Conservation (phyloP, 257 asterid species). For the Solanum neorickii region DNA sequence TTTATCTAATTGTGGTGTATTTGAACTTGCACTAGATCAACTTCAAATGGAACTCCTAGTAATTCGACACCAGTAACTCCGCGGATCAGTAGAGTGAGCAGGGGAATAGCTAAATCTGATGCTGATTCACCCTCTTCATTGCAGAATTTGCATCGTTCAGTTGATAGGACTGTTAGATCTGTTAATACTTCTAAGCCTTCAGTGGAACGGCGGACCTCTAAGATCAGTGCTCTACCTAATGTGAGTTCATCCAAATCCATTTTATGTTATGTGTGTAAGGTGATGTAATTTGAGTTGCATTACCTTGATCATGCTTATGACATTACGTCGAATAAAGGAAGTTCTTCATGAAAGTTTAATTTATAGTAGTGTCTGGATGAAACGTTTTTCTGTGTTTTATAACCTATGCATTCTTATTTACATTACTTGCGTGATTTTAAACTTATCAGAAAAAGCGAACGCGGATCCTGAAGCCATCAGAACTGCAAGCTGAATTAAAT, state of each 20-base stretch:
- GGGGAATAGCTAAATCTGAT: slow-evolving; percentile 59
- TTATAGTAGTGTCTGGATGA: background rate
- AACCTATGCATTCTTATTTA: background rate
- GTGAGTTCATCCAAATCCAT: slow-evolving; percentile 29
- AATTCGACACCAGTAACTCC: slow-evolving; percentile 46
- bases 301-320: background rate
- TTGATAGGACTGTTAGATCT: slow-evolving; percentile 53
- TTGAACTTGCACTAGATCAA: slow-evolving; percentile 37
- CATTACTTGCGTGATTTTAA: background rate
- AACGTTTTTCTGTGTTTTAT: background rate
- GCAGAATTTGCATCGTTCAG: slow-evolving; percentile 42
- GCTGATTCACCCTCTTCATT: slow-evolving; percentile 51
- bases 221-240: slow-evolving; percentile 58
- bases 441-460: slow-evolving; percentile 50
- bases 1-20: background rate
- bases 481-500: slow-evolving; percentile 51
- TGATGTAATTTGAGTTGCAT: background rate
- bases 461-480: slow-evolving; percentile 49
- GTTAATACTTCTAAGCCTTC: slow-evolving; percentile 58
- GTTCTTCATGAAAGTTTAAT: background rate
- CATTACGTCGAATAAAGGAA: background rate
- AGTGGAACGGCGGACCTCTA: slow-evolving; percentile 46
- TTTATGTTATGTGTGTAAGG: background rate
- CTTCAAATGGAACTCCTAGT: slow-evolving; percentile 47
- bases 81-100: slow-evolving; percentile 33